Evolutionary conservation across 2,329 filamentous ascomycete species (phyloP), one percentile per base, ranked within the genome.

Genomic region (Penicillium sp.): DNA sequence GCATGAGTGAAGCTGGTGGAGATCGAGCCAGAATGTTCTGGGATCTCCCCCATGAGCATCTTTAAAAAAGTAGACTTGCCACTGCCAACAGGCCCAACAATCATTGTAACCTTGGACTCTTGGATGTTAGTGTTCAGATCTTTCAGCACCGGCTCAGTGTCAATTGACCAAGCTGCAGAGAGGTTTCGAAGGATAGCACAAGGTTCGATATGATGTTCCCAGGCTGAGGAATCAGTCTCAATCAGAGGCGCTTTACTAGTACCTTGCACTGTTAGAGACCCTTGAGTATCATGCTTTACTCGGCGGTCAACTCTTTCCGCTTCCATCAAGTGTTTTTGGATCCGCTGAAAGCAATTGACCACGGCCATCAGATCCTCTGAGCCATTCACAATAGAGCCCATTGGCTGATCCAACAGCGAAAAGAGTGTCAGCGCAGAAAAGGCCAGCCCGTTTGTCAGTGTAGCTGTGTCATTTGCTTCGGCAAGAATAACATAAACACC

Each of bases 391-490:
- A 65, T 49, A 6, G 59, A 51, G 6, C 57, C 43, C 42, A 66
- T 53, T 7, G 62, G 62, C n/a, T 57, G 39, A 53, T 66, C 64
- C 13, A 66, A 49, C 7, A 66, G 39, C 6, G 61, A 55, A 35
- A 63, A 66, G 13, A 66, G 58, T 1, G 64, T 65, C 5, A 67
- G 43, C n/a, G 65, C 63, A 6, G 61, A 59, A 43, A 66, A 66
- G 1, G 61, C 61, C 31, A 59, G 38, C 1, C 57, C 53, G 13
- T 59, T 66, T 3, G 63, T 66, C 1, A 67, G 31, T 5, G 63
- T 60, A n/a, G 53, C 17, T 17, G 49, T 55, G 21, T 59, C 49
- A 12, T 64, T 55, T 17, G 41, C 42, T 10, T 35, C 38, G 3
- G 62, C 57, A 21, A 66, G 49, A 0, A 66, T 25, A 17, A 55